These are phyloP conservation scores for Lagenidium giganteum DNA, from an alignment of 352 stramenopile species.

Conservation along the genomic window DNA sequence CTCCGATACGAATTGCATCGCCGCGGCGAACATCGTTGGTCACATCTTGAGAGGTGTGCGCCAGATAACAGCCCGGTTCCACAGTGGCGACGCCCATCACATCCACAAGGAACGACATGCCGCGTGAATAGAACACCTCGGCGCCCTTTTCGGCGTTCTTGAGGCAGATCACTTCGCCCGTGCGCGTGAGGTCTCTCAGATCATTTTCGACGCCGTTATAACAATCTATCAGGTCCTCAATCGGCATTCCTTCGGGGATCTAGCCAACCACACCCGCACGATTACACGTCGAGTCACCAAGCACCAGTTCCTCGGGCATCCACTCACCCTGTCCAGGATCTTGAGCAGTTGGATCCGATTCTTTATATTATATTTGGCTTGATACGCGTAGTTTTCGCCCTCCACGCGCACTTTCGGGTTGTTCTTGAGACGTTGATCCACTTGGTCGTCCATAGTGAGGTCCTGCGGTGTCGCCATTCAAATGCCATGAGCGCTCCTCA, in stretches of 20 bases:
- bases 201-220: conserved; percentile 78
- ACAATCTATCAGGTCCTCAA: conserved; percentile 80
- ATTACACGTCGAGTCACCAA: neutral
- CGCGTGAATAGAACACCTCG: conserved; percentile 77
- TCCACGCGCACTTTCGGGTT: conserved; percentile 81
- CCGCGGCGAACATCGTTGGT: conserved; percentile 65
- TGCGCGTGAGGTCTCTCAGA: conserved; percentile 62
- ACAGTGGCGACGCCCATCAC: conserved; percentile 67
- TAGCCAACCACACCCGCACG: conserved; percentile 9
- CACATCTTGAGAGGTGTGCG: conserved; percentile 59
- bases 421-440: conserved; percentile 81
- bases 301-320: neutral
- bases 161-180: conserved; percentile 79
- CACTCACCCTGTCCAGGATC: conserved; percentile 65
- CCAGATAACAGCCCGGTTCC: conserved; percentile 66
- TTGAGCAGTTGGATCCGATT: conserved; percentile 72
- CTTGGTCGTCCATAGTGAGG: conserved; percentile 76
- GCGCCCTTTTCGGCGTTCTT: conserved; percentile 75
- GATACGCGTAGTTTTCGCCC: conserved; percentile 74
- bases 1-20: conserved; percentile 65
- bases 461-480: too few relatives aligned
- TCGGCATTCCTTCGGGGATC: conserved; percentile 79
- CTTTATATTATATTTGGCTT: conserved; percentile 89
- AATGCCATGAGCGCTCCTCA: neutral
- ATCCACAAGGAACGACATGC: conserved; percentile 61